Evolutionary conservation across 257 asterid species (phyloP), one percentile per base, ranked within the genome.

Genomic region (Datura wrightii): DNA sequence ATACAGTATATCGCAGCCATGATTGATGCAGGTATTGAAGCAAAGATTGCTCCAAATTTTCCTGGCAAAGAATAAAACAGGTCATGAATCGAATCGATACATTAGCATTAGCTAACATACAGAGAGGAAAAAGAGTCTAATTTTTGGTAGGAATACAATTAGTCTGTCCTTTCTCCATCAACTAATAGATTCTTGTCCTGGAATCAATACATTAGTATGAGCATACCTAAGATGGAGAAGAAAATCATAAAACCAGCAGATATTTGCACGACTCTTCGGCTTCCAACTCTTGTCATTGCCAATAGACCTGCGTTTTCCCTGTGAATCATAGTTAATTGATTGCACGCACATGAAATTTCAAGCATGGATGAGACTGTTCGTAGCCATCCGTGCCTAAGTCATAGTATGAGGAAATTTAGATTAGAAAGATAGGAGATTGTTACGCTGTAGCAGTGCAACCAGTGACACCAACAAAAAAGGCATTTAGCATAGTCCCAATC

Each of bases 291-390:
- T 69, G 98, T 94, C 55, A 92, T 82, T 80, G 97, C 98, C 84
- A 93, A 87, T 1, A 95, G 93, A 44, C 99, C 99, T 0, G 91
- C 96, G 83, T 95, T 93, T 89, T 94, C 97, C 59, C 98, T 95
- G 87, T 52, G 31, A 48, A 52, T 14, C 1, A 52, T 78, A 34
- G 42, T 13, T 76, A 13, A 24, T 24, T 34, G 82, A 50, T 48
- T 11, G 39, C 69, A 62, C 24, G 15, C 16, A 9, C 69, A 31
- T 62, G 41, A 24, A 34, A 34, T 11, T 63, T 63, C 71, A 63
- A 63, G 46, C 46, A 34, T 16, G 72, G 72, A 36, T 5, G 3
- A 65, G 72, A 65, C 10, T 5, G 63, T 14, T 14, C 37, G 39
- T 76, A 0, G 14, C 48, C 52, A 39, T 67, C 78, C 31, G 24